Evolutionary conservation across 495 filamentous ascomycete species (phyloP).

Genomic region (Neurospora intermedia): DNA sequence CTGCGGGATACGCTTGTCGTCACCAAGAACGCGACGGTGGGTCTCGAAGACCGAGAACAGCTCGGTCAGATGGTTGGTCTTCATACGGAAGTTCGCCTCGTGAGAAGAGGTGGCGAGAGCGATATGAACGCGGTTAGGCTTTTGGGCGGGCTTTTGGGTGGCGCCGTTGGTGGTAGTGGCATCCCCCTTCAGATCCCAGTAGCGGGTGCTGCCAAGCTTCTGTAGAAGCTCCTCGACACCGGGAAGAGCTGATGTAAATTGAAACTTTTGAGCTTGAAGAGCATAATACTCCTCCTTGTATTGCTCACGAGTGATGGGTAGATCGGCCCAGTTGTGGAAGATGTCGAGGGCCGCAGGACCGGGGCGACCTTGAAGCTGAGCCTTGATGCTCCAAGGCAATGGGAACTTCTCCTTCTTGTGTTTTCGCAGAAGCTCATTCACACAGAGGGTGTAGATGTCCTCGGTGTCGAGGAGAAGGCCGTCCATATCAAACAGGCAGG

Average conservation of each 20-base stretch:
- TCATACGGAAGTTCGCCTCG: conserved; percentile 60
- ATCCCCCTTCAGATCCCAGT: conserved; percentile 27
- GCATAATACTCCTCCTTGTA: conserved; percentile 46
- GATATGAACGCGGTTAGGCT: conserved; percentile 51
- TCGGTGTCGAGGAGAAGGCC: conserved; percentile 90
- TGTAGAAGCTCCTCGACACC: conserved; percentile 62
- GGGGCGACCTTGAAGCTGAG: conserved; percentile 87
- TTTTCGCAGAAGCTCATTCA: conserved; percentile 68
- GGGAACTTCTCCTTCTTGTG: conserved; percentile 63
- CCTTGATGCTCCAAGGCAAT: conserved; percentile 90
- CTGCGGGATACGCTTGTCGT: conserved; percentile 67
- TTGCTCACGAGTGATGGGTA: conserved; percentile 60
- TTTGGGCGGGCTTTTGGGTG: background rate
- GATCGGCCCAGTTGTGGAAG: conserved; percentile 67
- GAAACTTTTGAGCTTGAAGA: conserved; percentile 64
- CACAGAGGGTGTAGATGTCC: conserved; percentile 77
- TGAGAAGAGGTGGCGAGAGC: conserved; percentile 80
- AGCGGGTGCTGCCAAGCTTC: conserved; percentile 36
- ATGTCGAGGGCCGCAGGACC: conserved; percentile 48
- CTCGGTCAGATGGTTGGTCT: conserved; percentile 53
- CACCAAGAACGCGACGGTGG: conserved; percentile 65
- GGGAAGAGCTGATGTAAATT: conserved; percentile 60
- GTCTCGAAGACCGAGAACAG: conserved; percentile 65
- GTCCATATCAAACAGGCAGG: conserved; percentile 98
- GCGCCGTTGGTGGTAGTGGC: background rate